Percentiles rank a stretch among this genome's conserved stretches.
Evolutionary conservation across 2,329 filamentous ascomycete species (phyloP).

Genomic region (Fusarium temperatum): DNA sequence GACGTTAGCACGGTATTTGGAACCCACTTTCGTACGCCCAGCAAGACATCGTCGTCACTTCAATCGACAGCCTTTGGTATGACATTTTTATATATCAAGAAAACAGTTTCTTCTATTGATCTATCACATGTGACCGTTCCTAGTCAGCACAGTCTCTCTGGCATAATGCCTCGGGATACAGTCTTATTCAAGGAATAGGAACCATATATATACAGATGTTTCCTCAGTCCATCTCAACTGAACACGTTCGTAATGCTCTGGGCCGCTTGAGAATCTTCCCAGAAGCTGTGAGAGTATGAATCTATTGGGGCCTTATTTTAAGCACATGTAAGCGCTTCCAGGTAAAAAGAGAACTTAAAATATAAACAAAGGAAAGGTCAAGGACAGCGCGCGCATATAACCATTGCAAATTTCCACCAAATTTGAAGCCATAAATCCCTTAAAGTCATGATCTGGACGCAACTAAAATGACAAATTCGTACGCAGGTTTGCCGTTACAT

Average conservation of each 20-base stretch:
- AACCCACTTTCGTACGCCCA: not conserved
- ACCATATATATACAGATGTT: slow-evolving; percentile 47
- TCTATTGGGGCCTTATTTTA: slow-evolving; percentile 43
- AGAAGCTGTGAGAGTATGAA: slow-evolving; percentile 25
- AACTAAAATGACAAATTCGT: slow-evolving; percentile 40
- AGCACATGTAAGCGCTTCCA: slow-evolving; percentile 40
- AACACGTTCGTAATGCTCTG: slow-evolving; percentile 25
- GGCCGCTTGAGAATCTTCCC: slow-evolving; percentile 10
- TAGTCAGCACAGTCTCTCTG: slow-evolving; percentile 10
- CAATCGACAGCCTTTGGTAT: not conserved
- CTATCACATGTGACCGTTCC: slow-evolving; percentile 16
- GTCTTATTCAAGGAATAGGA: slow-evolving; percentile 25
- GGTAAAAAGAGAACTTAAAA: slow-evolving; percentile 37
- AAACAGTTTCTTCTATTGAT: slow-evolving; percentile 31
- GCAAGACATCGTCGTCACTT: not conserved
- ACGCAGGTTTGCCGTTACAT: slow-evolving; percentile 48
- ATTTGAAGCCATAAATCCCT: slow-evolving; percentile 42
- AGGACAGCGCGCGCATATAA: slow-evolving; percentile 29
- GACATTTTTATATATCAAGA: not conserved
- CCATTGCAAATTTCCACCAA: slow-evolving; percentile 36
- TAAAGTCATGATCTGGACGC: slow-evolving; percentile 42
- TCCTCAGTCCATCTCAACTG: slow-evolving; percentile 16
- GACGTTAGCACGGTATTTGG: slow-evolving; percentile 23
- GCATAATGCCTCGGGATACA: slow-evolving; percentile 28
- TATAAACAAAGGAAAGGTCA: slow-evolving; percentile 39